Evolutionary conservation across 2,329 filamentous ascomycete species (phyloP).

Genomic region (Colletotrichum sp.): DNA sequence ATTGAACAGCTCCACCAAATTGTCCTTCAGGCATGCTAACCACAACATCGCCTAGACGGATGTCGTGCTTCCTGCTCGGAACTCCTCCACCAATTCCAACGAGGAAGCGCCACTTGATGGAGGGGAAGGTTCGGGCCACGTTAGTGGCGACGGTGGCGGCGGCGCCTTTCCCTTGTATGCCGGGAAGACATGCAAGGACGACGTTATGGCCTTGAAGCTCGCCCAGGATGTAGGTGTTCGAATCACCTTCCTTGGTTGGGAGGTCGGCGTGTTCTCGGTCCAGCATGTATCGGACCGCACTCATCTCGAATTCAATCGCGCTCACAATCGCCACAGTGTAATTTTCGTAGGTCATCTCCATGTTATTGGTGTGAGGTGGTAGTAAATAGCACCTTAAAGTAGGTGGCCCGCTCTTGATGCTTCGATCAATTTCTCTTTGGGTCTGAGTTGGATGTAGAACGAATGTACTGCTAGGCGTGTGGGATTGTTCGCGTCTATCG

Average conservation of each 20-base stretch:
- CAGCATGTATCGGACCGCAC: neutral
- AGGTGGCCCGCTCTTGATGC: too few species aligned
- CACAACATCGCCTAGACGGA: neutral
- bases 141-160: neutral
- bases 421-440: too few species aligned
- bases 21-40: neutral
- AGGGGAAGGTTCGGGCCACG: neutral
- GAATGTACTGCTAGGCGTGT: too few species aligned
- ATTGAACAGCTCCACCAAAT: neutral
- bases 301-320: neutral
- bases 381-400: too few species aligned
- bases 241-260: neutral
- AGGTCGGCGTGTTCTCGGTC: neutral
- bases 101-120: neutral
- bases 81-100: neutral
- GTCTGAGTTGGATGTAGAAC: too few species aligned
- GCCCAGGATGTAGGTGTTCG: neutral
- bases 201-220: neutral
- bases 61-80: neutral
- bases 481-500: too few species aligned
- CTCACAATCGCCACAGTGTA: neutral
- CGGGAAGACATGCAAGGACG: neutral
- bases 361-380: too few species aligned
- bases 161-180: neutral
- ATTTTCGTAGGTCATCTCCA: neutral